Evolutionary conservation across 768 basidiomycete species (phyloP).

Genomic region (Mycena leptocephala): DNA sequence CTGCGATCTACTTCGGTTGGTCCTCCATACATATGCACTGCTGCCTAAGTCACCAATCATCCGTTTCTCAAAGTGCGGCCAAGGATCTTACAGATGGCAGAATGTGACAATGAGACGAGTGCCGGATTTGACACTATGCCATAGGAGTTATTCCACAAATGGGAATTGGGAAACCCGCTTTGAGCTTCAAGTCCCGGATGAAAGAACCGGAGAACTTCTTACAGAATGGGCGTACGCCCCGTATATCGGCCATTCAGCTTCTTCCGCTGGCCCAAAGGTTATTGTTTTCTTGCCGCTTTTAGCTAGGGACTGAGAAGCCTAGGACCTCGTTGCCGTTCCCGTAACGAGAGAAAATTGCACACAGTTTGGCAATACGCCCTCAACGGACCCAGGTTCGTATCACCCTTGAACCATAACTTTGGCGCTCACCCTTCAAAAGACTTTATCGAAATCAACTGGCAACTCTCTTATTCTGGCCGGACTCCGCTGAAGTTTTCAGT

Average conservation of each 20-base stretch:
- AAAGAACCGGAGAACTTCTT: neutral
- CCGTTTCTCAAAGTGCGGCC: slow-evolving; percentile 37
- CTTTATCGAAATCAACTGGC: slow-evolving; percentile 51
- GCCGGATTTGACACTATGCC: slow-evolving; percentile 40
- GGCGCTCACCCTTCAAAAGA: slow-evolving; percentile 9
- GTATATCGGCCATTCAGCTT: slow-evolving; percentile 35
- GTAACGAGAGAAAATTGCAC: slow-evolving; percentile 49
- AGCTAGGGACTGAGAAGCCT: neutral
- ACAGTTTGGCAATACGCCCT: neutral
- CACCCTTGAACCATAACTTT: too few relatives aligned
- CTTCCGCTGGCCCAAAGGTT: slow-evolving; percentile 51
- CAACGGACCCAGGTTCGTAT: slow-evolving; percentile 9
- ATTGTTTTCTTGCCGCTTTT: neutral
- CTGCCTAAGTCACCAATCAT: neutral
- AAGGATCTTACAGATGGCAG: slow-evolving; percentile 24
- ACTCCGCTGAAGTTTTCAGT: slow-evolving; percentile 37
- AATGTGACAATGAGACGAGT: too few relatives aligned
- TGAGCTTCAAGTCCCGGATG: slow-evolving; percentile 36
- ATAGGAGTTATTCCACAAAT: slow-evolving; percentile 39
- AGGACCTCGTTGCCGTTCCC: slow-evolving; percentile 51
- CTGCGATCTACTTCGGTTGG: slow-evolving; percentile 42
- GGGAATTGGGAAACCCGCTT: slow-evolving; percentile 52
- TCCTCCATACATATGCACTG: neutral
- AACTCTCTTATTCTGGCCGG: slow-evolving; percentile 48
- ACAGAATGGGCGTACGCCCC: slow-evolving; percentile 51